Evolutionary conservation across 305 asterid genomes (phyloP), one percentile per base, ranked within the genome.

Genomic region (Fraxinus paxiana): DNA sequence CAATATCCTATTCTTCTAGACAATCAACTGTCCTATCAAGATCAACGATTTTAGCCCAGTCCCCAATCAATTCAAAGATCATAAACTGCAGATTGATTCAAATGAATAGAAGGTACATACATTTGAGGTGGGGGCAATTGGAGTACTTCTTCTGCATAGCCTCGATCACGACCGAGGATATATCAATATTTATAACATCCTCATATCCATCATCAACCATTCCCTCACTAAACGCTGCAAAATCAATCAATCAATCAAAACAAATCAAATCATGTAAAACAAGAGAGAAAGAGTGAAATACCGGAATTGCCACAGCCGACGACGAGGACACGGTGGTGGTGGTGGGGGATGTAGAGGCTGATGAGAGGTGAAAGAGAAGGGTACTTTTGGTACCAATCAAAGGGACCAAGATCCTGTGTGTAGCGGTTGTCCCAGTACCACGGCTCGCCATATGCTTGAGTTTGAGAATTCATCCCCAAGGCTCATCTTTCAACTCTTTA

Each of bases 221-320:
- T 75, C 88, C 90, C 84, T 91, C 90, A 72, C 96, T 90, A 72
- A 92, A 91, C 73, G 91, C 93, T 92, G 89, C 85, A 81, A 41
- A 75, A 10, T 31, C 18, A 4, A 7, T 12, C 1, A n/a, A 67
- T 12, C 34, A 70, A 63, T 24, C 20, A 30, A 33, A 12, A 43
- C 54, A 10, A 10, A 35, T 24, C 10, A 48, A 7, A 31, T 33
- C 72, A 15, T 73, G 24, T 2, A 6, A 73, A 20, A 2, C 24
- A 13, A 41, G 5, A 17, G 13, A 63, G 35, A 9, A 35, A 72
- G 33, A 43, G n/a, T 22, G 46, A 81, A 46, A 43, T 81, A 91
- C 97, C 92, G 43, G 97, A 91, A 86, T 91, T 91, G 13, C 97
- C 96, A 61, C 94, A 89, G 77, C 97, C 97, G 80, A 91, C 92